Evolutionary conservation across 192 early-diverging fungal genomes (phyloP), one percentile per base, ranked within the genome.

Genomic region (Dissophora globulifera): DNA sequence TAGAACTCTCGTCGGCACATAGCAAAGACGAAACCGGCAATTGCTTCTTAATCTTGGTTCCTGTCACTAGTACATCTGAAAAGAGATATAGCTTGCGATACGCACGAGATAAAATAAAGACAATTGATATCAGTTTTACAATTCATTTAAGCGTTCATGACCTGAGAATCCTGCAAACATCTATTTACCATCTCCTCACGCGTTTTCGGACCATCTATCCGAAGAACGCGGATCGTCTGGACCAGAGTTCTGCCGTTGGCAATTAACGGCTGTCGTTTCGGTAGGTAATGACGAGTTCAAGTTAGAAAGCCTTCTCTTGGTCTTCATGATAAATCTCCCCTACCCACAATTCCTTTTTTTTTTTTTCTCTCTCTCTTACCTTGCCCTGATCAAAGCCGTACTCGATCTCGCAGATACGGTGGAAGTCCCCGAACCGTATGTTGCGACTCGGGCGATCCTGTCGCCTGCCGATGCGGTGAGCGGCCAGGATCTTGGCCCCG

Each of bases 1-100:
- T n/a, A n/a, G n/a, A n/a, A 38, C 35, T 38, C 35, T 38, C 35
- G 6, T 6, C 13, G 6, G 35, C 6, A 13, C 35, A 9, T 13
- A 9, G 6, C 35, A 38, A 38, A 45, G 17, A 5, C 9, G 43
- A n/a, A 4, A 4, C 25, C 1, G 49, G 26, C 29, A 17, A 2
- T 22, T 26, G 25, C 49, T 27, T 32, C 49, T 13, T 50, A 12
- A 75, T 65, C 35, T 60, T 66, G 12, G 62, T 75, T 31, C 71
- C 71, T 12, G 62, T 75, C 7, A 75, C 71, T 10, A 75, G 57
- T 2, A 75, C 62, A 42, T 75, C 71, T 10, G 71, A 75, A 40
- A 75, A 75, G 0, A 75, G 50, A 60, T 66, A 75, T 2, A 75
- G n/a, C 57, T 75, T n/a, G n/a, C n/a, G n/a, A n/a, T n/a, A n/a